Percentiles rank a stretch among this genome's conserved stretches.
Evolutionary conservation across 23 red algal species (phyloP).

Genomic region (Porphyridium purpureum): DNA sequence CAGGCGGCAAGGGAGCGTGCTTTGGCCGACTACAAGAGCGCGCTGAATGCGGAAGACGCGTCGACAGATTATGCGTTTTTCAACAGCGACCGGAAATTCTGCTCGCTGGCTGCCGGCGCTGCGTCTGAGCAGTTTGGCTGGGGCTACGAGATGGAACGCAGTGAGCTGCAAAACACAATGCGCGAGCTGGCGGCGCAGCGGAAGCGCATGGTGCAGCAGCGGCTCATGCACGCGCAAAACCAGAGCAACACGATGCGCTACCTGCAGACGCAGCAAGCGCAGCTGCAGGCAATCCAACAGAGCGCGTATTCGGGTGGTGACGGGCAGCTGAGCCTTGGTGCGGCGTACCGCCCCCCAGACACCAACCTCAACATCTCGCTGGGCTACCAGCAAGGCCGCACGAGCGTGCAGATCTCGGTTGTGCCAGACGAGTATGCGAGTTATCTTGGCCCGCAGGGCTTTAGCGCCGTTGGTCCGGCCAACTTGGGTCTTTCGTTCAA

Average conservation of each 20-base stretch:
- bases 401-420: conserved; percentile 78
- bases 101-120: conserved; percentile 14
- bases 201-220: conserved; percentile 40
- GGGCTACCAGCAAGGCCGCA: conserved; percentile 80
- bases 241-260: conserved; percentile 74
- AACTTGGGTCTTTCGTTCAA: conserved; percentile 97
- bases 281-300: conserved; percentile 87
- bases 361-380: conserved; percentile 91
- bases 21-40: conserved; percentile 47
- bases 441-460: conserved; percentile 74
- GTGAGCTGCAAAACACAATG: conserved; percentile 71
- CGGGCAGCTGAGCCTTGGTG: conserved; percentile 92
- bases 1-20: conserved; percentile 33
- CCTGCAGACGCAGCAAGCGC: conserved; percentile 89
- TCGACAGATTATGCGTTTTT: conserved; percentile 68
- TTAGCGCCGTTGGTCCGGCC: conserved; percentile 73
- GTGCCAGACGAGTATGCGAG: conserved; percentile 84
- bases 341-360: conserved; percentile 91
- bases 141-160: conserved; percentile 54
- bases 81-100: neutral
- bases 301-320: conserved; percentile 57
- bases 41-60: conserved; percentile 33
- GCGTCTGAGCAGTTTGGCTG: conserved; percentile 44
- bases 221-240: conserved; percentile 52
- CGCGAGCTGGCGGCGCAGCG: conserved; percentile 56